Evolutionary conservation across 495 filamentous ascomycete genomes (phyloP), one percentile per base, ranked within the genome.

Genomic region (Terfezia claveryi): DNA sequence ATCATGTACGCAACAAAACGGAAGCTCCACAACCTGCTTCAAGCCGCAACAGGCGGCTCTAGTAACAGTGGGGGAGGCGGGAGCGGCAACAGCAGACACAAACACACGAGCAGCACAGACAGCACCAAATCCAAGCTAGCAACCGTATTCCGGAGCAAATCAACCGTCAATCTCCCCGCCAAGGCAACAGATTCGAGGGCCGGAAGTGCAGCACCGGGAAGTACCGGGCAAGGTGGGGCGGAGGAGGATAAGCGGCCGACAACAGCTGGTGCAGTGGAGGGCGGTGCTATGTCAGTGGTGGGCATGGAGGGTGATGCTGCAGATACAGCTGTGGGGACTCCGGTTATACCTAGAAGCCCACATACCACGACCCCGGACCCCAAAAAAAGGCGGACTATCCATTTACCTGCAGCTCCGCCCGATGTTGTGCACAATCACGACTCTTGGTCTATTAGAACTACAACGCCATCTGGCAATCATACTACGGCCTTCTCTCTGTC

Each of bases 11-110:
- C 63, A 49, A 66, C 63, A 10, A 66, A 66, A 54, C 59, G 63
- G 51, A 66, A 66, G 58, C 59, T 66, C 38, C 64, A 66, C 57
- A 66, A 66, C 51, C 63, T 66, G 38, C 65, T 66, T 41, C 64
- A 65, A 20, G 44, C 54, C 23, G 46, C 37, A 16, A 53, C 23
- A 10, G n/a, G 32, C 9, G 16, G 36, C 37, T 10, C 10, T 8
- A 36, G 49, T 14, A 50, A 2, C 55, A 38, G 23, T 49, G 9
- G 37, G 8, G 32, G 16, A 38, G 1, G 36, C 61, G 10, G 46
- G 52, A 20, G 10, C 60, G n/a, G 51, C 57, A 17, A 20, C 57
- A 9, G 46, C 60, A 20, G 36, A 53, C 20, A 59, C 60, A 37
- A 36, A 44, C 50, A 57, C 59, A 54, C 57, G 51, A 23, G 7